phyloP scores from a whole-genome alignment of 768 basidiomycete genomes.

The Pleurotus ostreatus region DNA sequence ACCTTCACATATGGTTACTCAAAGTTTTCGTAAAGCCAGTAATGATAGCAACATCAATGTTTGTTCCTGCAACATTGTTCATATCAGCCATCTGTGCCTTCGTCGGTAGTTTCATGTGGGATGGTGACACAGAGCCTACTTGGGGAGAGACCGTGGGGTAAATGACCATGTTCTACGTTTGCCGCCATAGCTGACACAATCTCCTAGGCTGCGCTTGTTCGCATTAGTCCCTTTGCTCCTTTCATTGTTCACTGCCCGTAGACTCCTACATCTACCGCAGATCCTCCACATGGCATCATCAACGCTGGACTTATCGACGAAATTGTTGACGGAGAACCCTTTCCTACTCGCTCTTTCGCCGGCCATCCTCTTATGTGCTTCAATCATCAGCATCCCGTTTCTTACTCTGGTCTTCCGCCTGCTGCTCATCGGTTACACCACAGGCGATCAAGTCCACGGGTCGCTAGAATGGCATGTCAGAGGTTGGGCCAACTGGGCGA shows the following conservation, averaged over 20 bases:
- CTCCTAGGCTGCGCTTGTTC: constrained; percentile 67
- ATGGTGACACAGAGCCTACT: constrained; percentile 49
- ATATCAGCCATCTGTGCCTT: constrained; percentile 80
- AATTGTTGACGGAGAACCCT: constrained; percentile 66
- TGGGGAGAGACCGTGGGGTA: constrained; percentile 84
- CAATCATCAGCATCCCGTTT: constrained; percentile 76
- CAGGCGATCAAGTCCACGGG: constrained; percentile 17
- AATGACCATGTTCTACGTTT: constrained; percentile 20
- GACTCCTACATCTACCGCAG: constrained; percentile 67
- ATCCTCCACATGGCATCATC: constrained; percentile 65
- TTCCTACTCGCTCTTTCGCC: constrained; percentile 76
- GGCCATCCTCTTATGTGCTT: constrained; percentile 57
- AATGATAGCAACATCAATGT: constrained; percentile 71
- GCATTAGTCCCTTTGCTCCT: constrained; percentile 70
- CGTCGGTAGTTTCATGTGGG: constrained; percentile 70
- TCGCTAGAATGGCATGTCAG: constrained; percentile 37
- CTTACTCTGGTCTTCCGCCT: constrained; percentile 75
- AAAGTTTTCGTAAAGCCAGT: constrained; percentile 82
- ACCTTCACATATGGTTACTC: constrained; percentile 70
- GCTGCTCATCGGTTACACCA: constrained; percentile 60
- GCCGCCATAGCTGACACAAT: neutral
- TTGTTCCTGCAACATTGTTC: constrained; percentile 70
- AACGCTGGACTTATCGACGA: constrained; percentile 57
- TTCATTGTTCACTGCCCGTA: constrained; percentile 65
- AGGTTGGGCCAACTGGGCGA: constrained; percentile 37